These are phyloP conservation scores for Heterobasidion irregulare DNA, from an alignment of 1,284 basidiomycete genomes.

Conservation along the genomic window DNA sequence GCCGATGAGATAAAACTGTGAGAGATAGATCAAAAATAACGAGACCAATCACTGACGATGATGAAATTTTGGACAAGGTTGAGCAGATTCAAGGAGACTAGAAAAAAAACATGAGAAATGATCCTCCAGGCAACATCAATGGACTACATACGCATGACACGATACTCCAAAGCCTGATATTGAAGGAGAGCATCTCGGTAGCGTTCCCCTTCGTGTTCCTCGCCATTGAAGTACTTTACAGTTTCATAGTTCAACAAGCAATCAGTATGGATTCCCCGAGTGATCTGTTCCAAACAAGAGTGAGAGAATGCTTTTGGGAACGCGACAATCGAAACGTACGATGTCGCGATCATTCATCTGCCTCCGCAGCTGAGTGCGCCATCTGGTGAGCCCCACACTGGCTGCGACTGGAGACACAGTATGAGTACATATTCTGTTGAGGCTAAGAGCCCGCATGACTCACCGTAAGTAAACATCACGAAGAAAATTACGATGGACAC, in stretches of 20 bases:
- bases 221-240: constrained; percentile 81
- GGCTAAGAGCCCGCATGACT: constrained; percentile 15
- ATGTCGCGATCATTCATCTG: constrained; percentile 75
- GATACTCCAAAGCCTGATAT: constrained; percentile 72
- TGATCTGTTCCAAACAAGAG: constrained; percentile 30
- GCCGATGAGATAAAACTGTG: constrained; percentile 3
- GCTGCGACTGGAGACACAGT: constrained; percentile 36
- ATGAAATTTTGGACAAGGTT: constrained; percentile 77
- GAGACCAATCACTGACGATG: constrained; percentile 38
- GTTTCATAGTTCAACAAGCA: constrained; percentile 78
- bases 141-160: constrained; percentile 52
- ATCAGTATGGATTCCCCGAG: constrained; percentile 75
- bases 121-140: neutral
- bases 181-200: constrained; percentile 68
- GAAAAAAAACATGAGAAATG: neutral
- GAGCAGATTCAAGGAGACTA: constrained; percentile 64
- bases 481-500: constrained; percentile 65
- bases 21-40: neutral
- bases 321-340: constrained; percentile 19
- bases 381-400: constrained; percentile 60
- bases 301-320: neutral
- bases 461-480: constrained; percentile 73
- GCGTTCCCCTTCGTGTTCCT: constrained; percentile 70
- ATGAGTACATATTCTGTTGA: constrained; percentile 3
- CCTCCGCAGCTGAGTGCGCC: constrained; percentile 64